These are phyloP conservation scores for Parastagonospora avenae DNA, from an alignment of 2,329 filamentous ascomycete genomes.

Conservation along the genomic window DNA sequence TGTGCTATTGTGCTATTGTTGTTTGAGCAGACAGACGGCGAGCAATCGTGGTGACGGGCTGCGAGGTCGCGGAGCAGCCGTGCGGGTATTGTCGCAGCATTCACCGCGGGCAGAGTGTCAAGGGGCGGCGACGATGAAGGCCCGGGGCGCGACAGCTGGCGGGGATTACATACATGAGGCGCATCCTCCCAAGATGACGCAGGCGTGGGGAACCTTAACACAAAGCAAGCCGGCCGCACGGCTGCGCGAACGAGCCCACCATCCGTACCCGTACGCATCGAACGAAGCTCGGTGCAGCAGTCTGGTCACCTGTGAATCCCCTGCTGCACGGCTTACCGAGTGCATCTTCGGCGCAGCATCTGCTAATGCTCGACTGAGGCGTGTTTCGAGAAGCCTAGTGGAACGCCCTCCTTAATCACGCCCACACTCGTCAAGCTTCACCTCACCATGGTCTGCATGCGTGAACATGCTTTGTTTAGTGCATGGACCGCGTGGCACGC, in stretches of 20 bases:
- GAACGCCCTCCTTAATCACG: constrained; percentile 8
- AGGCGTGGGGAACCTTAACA: constrained; percentile 29
- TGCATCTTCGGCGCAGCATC: background rate
- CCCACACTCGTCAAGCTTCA: constrained; percentile 10
- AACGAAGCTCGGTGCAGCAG: background rate
- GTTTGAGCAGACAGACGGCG: background rate
- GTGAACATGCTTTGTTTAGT: constrained; percentile 3
- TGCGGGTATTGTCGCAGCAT: constrained; percentile 18
- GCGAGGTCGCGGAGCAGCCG: constrained; percentile 23
- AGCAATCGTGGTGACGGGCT: constrained; percentile 20
- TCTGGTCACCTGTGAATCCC: background rate
- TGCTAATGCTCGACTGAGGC: background rate
- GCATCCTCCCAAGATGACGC: constrained; percentile 29
- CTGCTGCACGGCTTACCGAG: background rate
- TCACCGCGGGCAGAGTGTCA: constrained; percentile 26
- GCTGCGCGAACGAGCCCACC: background rate
- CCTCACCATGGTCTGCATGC: constrained; percentile 2
- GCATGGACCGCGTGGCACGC: constrained; percentile 4
- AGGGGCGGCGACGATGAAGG: constrained; percentile 11
- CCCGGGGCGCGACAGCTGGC: constrained; percentile 18
- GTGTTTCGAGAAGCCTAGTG: constrained; percentile 2
- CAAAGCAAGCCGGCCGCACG: constrained; percentile 10
- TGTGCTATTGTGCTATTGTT: constrained; percentile 9
- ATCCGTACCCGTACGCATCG: background rate
- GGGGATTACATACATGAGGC: constrained; percentile 29